Base-by-base conservation (phyloP, 225 moss, liverwort and hornwort species). In the Bryum argenteum region DNA sequence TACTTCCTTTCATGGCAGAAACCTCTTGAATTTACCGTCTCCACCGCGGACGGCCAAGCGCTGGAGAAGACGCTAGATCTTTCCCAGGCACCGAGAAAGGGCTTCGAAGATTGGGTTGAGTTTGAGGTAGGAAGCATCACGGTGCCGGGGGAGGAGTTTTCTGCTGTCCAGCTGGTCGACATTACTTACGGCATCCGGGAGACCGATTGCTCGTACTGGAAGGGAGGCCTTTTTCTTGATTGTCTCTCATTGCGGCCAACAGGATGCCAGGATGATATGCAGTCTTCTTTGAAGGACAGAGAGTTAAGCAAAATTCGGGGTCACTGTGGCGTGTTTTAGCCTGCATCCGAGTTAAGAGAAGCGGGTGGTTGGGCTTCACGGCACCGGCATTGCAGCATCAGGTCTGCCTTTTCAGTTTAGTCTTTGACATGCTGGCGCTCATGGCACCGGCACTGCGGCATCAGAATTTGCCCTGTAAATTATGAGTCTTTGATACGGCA, bases 81-180 rank as follows among this genome's bases (percentile, higher is more conserved):
- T 23, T 73, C 81, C 21, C 77, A 83, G 9, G 33, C 84, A 28
- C 78, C 75, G 1, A 63, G 70, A n/a, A 81, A 73, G 9, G 48
- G 75, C 15, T 95, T 89, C n/a, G 84, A 93, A 71, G 84, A 93
- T 33, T 96, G 96, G 96, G 71, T 90, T 39, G 96, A 96, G 57
- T 90, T 93, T 37, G 96, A 93, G 79, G 93, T 96, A 9, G 96
- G 96, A 39, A 82, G 79, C 39, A 74, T 96, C 44, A 79, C 77
- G 44, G 84, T 96, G 23, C 33, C 9, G n/a, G 89, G 93, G 16
- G 74, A 75, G 21, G 71, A 79, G 40, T 74, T 72, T 11, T 67
- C 77, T 37, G 58, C 69, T 11, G 68, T 78, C 16, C 80, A 81
- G 78, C 81, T 88, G 66, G 77, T 96, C 10, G 78, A 90, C 11